A percentile compares a stretch with the other conserved stretches of the same genome.
Conservation (phyloP, 495 filamentous ascomycete species). For the Saxophila tyrrhenica region DNA sequence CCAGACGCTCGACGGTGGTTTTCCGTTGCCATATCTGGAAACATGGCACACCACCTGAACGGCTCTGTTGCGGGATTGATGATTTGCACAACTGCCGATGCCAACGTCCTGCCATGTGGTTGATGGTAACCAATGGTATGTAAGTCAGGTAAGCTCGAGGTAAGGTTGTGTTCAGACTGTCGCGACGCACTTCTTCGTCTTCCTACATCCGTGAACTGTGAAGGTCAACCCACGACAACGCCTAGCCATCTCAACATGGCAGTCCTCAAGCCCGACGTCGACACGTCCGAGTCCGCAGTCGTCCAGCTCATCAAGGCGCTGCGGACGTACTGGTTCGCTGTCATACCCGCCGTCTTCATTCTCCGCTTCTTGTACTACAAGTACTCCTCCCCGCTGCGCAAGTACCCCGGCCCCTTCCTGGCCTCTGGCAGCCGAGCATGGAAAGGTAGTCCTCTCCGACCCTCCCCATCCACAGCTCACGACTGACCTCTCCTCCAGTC, state of each 20-base stretch:
- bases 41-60: background rate
- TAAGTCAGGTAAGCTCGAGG: background rate
- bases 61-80: background rate
- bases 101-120: background rate
- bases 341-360: conserved; percentile 8
- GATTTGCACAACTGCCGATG: background rate
- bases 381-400: conserved; percentile 12
- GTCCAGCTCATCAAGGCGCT: conserved; percentile 8
- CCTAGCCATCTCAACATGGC: conserved; percentile 19
- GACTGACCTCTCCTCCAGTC: conserved; percentile 4
- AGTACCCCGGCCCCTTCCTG: conserved; percentile 17
- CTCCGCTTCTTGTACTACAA: conserved; percentile 16
- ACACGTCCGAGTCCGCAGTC: background rate
- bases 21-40: background rate
- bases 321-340: conserved; percentile 7
- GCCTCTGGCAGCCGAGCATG: conserved; percentile 18
- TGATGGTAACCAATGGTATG: background rate
- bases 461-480: background rate
- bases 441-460: conserved; percentile 10
- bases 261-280: background rate
- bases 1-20: too few species aligned
- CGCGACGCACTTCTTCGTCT: background rate
- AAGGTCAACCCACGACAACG: background rate
- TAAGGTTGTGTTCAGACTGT: background rate
- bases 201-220: background rate